phyloP scores from a whole-genome alignment of 139 green algal genomes.

The Picochlorum sp. region DNA sequence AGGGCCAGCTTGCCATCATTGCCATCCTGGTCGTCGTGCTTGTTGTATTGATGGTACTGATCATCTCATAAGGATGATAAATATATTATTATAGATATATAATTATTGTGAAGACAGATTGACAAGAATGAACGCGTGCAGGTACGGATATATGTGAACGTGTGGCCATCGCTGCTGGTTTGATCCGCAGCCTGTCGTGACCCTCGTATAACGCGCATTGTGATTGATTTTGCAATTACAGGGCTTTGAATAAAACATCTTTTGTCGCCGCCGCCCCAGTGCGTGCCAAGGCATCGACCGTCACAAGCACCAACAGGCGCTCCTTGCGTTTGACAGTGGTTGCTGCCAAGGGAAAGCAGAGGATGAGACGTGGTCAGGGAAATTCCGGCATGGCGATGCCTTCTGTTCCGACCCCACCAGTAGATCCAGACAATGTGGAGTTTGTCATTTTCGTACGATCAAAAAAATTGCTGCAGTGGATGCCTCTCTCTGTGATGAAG shows the following conservation, averaged over 20 bases:
- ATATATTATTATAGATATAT: not conserved
- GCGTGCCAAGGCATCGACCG: not conserved
- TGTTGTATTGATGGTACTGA: conserved; percentile 37
- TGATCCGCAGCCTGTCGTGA: not conserved
- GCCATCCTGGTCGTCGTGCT: conserved; percentile 45
- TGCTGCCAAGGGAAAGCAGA: conserved; percentile 32
- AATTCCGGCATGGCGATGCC: conserved; percentile 12
- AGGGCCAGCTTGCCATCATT: conserved; percentile 62
- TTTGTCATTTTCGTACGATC: conserved; percentile 66
- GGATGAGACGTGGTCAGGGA: conserved; percentile 20
- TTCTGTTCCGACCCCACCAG: conserved; percentile 39
- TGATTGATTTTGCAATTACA: too few relatives aligned
- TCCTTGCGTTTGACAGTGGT: not conserved
- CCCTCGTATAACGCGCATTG: too few relatives aligned
- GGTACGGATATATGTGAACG: not conserved
- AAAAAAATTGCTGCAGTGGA: conserved; percentile 45
- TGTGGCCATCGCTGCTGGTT: not conserved
- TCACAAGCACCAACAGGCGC: too few relatives aligned
- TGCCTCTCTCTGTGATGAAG: conserved; percentile 58
- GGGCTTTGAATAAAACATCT: too few relatives aligned
- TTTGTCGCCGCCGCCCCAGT: too few relatives aligned
- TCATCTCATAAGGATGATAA: conserved; percentile 9
- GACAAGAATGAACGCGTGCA: not conserved
- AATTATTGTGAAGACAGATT: conserved; percentile 1
- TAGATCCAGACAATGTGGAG: conserved; percentile 67